Evolutionary conservation across 2,329 filamentous ascomycete species (phyloP).

Genomic region (Cladophialophora bantiana): DNA sequence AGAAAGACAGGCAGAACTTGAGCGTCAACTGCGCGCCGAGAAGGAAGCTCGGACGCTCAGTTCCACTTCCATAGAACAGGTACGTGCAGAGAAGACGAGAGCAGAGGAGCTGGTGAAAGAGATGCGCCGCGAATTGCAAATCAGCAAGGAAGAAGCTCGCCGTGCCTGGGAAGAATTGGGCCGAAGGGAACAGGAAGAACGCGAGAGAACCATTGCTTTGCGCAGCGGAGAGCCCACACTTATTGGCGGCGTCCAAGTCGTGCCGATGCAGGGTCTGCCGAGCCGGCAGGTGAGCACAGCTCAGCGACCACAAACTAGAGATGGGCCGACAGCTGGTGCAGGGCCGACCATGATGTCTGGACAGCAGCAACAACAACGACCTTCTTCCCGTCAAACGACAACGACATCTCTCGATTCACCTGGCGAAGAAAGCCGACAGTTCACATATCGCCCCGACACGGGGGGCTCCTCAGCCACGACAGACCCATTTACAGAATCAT

Average conservation of each 20-base stretch:
- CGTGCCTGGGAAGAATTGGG: slow-evolving; percentile 97
- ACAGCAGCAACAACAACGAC: slow-evolving; percentile 41
- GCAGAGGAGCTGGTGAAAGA: slow-evolving; percentile 82
- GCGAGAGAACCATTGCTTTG: slow-evolving; percentile 83
- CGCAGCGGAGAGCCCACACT: slow-evolving; percentile 86
- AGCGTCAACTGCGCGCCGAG: slow-evolving; percentile 76
- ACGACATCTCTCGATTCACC: slow-evolving; percentile 43
- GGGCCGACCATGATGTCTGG: slow-evolving; percentile 44
- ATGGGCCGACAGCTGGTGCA: slow-evolving; percentile 52
- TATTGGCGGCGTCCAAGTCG: slow-evolving; percentile 91
- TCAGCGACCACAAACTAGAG: slow-evolving; percentile 55
- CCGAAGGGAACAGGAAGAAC: slow-evolving; percentile 88
- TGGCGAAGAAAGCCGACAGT: slow-evolving; percentile 53
- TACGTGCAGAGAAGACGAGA: slow-evolving; percentile 72
- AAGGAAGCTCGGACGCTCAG: slow-evolving; percentile 70
- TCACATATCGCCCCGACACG: slow-evolving; percentile 57
- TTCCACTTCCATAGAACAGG: slow-evolving; percentile 68
- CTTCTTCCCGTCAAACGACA: slow-evolving; percentile 37
- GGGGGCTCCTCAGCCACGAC: slow-evolving; percentile 63
- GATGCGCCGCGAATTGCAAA: slow-evolving; percentile 89
- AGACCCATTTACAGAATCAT: slow-evolving; percentile 66
- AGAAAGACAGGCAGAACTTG: slow-evolving; percentile 82
- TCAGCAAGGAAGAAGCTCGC: slow-evolving; percentile 94
- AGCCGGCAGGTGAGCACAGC: slow-evolving; percentile 59
- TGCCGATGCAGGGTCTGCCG: slow-evolving; percentile 80